Percentiles rank a stretch among this genome's conserved stretches.
Conservation (phyloP, 1,139 yeast species). For the Scheffersomyces stambukii region DNA sequence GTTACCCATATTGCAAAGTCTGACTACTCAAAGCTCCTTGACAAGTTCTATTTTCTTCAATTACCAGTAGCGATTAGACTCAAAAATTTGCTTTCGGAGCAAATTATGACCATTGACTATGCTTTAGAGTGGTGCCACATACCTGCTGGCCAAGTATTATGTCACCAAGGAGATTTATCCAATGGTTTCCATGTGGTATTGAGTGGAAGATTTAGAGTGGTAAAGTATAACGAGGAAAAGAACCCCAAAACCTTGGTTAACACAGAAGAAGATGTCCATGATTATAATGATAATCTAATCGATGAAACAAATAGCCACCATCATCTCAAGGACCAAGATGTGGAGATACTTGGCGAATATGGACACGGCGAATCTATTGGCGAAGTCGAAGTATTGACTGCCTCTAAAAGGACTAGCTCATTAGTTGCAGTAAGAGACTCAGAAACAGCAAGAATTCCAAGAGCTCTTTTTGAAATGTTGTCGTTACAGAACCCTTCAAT, state of each 20-base stretch:
- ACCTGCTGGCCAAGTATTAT: constrained; percentile 76
- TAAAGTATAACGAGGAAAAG: constrained; percentile 24
- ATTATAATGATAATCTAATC: constrained; percentile 13
- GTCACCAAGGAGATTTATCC: constrained; percentile 81
- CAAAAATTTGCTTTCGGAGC: constrained; percentile 60
- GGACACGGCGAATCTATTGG: constrained; percentile 96
- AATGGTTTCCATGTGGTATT: constrained; percentile 89
- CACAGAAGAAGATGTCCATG: constrained; percentile 3
- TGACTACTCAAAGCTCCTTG: constrained; percentile 63
- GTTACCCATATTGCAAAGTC: constrained; percentile 70
- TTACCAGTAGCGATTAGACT: constrained; percentile 73
- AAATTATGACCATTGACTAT: constrained; percentile 74
- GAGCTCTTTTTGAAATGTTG: constrained; percentile 79
- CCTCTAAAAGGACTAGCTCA: constrained; percentile 66
- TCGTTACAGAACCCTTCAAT: constrained; percentile 85
- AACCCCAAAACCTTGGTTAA: constrained; percentile 5
- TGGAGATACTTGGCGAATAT: constrained; percentile 62
- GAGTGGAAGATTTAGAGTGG: constrained; percentile 82
- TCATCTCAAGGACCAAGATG: constrained; percentile 26
- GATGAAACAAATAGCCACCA: constrained; percentile 19
- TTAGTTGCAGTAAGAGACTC: constrained; percentile 89
- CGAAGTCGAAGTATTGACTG: constrained; percentile 90
- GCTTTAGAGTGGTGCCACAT: constrained; percentile 95
- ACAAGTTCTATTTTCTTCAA: constrained; percentile 70
- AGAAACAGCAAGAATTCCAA: constrained; percentile 88